Evolutionary conservation across 179 eudicot species (phyloP).

Genomic region (Silene noctiflora): DNA sequence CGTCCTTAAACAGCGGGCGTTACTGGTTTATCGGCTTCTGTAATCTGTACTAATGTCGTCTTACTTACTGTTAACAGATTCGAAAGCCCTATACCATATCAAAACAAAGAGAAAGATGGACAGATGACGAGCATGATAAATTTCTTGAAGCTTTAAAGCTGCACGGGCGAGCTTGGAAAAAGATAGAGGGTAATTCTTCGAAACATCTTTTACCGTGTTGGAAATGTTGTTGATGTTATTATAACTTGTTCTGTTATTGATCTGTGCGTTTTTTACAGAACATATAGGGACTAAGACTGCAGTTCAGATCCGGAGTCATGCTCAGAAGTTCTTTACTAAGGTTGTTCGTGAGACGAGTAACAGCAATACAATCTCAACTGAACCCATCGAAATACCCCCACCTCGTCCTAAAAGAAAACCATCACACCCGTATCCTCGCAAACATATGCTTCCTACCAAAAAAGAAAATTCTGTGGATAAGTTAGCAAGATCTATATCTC

Average conservation of each 20-base stretch:
- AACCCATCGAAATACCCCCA: constrained; percentile 44
- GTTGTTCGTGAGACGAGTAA: constrained; percentile 37
- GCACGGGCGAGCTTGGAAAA: constrained; percentile 86
- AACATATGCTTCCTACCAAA: constrained; percentile 27
- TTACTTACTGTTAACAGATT: constrained; percentile 39
- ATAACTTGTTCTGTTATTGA: constrained; percentile 3
- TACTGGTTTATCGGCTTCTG: constrained; percentile 13
- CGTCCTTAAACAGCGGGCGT: constrained; percentile 14
- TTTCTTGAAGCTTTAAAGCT: constrained; percentile 85
- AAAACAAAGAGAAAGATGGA: constrained; percentile 94
- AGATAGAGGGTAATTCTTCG: constrained; percentile 64
- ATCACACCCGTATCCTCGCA: constrained; percentile 50
- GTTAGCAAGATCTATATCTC: constrained; percentile 32
- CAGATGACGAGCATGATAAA: constrained; percentile 88
- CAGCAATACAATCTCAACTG: constrained; percentile 20
- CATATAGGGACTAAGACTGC: constrained; percentile 92
- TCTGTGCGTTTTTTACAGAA: constrained; percentile 40
- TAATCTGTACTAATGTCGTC: constrained; percentile 17
- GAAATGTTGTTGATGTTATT: not conserved
- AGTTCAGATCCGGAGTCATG: constrained; percentile 96
- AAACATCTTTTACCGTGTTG: not conserved
- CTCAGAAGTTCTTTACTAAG: constrained; percentile 95
- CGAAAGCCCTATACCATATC: constrained; percentile 90
- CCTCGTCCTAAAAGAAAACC: constrained; percentile 55
- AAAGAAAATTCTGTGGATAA: constrained; percentile 28